These are phyloP conservation scores for Triglochin maritima DNA, from an alignment of 106 monocot species.

Conservation along the genomic window DNA sequence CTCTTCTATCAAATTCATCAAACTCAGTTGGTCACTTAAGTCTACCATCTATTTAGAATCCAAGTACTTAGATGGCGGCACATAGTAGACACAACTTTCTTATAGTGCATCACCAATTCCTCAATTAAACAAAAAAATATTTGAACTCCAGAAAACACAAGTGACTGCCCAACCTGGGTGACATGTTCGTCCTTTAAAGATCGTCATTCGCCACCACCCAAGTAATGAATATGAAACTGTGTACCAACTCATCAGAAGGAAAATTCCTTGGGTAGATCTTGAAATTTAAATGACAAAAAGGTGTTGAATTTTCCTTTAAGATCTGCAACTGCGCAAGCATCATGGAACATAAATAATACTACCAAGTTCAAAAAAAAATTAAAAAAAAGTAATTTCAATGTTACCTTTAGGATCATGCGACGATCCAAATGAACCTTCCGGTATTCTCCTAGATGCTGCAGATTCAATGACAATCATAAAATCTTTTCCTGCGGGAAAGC, in stretches of 20 bases:
- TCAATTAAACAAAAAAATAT: too few species aligned
- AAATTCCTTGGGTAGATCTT: constrained; percentile 3
- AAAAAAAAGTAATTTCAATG: not conserved
- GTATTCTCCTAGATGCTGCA: constrained; percentile 25
- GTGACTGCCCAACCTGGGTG: too few species aligned
- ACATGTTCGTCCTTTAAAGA: too few species aligned
- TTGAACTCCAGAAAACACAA: too few species aligned
- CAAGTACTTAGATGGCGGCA: too few species aligned
- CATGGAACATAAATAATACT: not conserved
- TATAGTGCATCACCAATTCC: too few species aligned
- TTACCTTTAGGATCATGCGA: constrained; percentile 46
- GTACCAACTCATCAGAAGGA: constrained; percentile 1
- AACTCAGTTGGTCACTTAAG: too few species aligned
- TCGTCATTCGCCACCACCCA: too few species aligned
- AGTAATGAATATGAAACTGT: not conserved
- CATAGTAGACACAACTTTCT: too few species aligned
- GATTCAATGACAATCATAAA: constrained; percentile 30
- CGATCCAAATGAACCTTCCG: constrained; percentile 16
- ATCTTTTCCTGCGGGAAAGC: constrained; percentile 32
- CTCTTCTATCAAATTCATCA: too few species aligned
- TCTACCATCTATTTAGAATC: too few species aligned
- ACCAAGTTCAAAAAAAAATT: not conserved
- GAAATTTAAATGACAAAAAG: not conserved
- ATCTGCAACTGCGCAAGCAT: constrained; percentile 5
- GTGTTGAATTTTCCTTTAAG: constrained; percentile 3